Percentiles rank a stretch among this genome's conserved stretches.
phyloP scores from a whole-genome alignment of 1,139 yeast species.

The Debaryomycetaceae sp. region DNA sequence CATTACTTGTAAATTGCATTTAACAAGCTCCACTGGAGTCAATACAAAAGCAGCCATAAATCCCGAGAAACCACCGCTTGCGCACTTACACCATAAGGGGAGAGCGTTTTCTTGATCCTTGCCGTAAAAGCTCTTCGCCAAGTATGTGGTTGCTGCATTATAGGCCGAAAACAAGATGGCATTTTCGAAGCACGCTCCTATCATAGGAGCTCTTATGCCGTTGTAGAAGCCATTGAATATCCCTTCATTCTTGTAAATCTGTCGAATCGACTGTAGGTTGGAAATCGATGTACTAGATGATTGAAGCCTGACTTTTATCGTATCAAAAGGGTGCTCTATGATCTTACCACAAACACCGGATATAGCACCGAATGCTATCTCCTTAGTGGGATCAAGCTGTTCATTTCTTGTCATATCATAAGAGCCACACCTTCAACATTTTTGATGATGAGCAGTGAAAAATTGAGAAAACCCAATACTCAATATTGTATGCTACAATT shows the following conservation, averaged over 20 bases:
- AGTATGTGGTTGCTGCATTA: slow-evolving; percentile 63
- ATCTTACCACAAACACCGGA: slow-evolving; percentile 83
- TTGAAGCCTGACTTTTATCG: slow-evolving; percentile 85
- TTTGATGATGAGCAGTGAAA: too few species aligned
- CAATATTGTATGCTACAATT: too few species aligned
- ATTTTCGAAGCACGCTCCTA: slow-evolving; percentile 87
- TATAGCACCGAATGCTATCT: slow-evolving; percentile 45
- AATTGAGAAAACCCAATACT: too few species aligned
- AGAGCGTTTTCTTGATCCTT: slow-evolving; percentile 15
- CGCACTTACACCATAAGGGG: slow-evolving; percentile 40
- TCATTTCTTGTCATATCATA: neutral
- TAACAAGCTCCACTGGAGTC: slow-evolving; percentile 86
- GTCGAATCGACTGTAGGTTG: slow-evolving; percentile 57
- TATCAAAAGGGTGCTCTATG: slow-evolving; percentile 90
- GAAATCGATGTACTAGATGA: slow-evolving; percentile 51
- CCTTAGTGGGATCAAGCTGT: slow-evolving; percentile 27
- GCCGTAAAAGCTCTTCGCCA: slow-evolving; percentile 36
- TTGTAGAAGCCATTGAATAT: slow-evolving; percentile 45
- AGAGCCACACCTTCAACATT: neutral
- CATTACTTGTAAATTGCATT: slow-evolving; percentile 85
- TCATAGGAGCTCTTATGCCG: slow-evolving; percentile 75
- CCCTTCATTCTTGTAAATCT: slow-evolving; percentile 68
- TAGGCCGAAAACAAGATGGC: slow-evolving; percentile 56
- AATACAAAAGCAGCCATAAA: slow-evolving; percentile 76
- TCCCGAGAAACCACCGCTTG: slow-evolving; percentile 82